These are phyloP conservation scores for Penicillium bovifimosum DNA, from an alignment of 495 filamentous ascomycete genomes.

Conservation along the genomic window DNA sequence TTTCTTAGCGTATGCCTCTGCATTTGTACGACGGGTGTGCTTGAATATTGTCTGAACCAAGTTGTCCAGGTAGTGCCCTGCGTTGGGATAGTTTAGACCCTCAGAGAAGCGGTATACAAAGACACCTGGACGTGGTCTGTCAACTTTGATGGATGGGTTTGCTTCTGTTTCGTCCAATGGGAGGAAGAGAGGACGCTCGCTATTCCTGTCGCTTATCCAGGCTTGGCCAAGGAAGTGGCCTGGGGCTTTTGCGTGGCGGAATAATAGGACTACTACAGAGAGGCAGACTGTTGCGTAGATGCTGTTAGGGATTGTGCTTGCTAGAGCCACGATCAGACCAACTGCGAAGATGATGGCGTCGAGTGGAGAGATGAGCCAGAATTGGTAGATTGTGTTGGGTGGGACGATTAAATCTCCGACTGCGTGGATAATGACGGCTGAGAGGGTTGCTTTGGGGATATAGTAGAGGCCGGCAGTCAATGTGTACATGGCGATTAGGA, in stretches of 20 bases:
- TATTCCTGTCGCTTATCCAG: conserved; percentile 46
- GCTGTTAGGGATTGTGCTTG: conserved; percentile 79
- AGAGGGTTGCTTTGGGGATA: conserved; percentile 76
- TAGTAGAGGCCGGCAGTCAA: conserved; percentile 86
- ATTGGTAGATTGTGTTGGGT: conserved; percentile 86
- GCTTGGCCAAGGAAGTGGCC: conserved; percentile 72
- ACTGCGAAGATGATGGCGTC: conserved; percentile 89
- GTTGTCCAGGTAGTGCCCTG: conserved; percentile 76
- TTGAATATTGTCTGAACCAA: conserved; percentile 66
- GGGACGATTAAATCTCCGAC: conserved; percentile 90
- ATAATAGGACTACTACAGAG: conserved; percentile 69
- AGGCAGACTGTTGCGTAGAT: conserved; percentile 76
- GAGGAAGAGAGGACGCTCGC: conserved; percentile 67
- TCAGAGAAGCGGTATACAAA: conserved; percentile 96
- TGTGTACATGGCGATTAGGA: conserved; percentile 86
- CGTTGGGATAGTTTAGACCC: conserved; percentile 91
- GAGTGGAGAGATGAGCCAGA: conserved; percentile 84
- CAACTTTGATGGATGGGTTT: conserved; percentile 71
- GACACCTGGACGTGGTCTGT: conserved; percentile 77
- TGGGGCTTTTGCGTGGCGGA: conserved; percentile 70
- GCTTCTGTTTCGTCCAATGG: conserved; percentile 78
- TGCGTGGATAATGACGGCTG: conserved; percentile 93
- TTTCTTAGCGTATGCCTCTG: conserved; percentile 48
- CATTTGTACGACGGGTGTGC: conserved; percentile 68
- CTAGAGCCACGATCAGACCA: conserved; percentile 84